Conservation (phyloP, 176 grass and related monocot genomes). For the Zea luxurians region DNA sequence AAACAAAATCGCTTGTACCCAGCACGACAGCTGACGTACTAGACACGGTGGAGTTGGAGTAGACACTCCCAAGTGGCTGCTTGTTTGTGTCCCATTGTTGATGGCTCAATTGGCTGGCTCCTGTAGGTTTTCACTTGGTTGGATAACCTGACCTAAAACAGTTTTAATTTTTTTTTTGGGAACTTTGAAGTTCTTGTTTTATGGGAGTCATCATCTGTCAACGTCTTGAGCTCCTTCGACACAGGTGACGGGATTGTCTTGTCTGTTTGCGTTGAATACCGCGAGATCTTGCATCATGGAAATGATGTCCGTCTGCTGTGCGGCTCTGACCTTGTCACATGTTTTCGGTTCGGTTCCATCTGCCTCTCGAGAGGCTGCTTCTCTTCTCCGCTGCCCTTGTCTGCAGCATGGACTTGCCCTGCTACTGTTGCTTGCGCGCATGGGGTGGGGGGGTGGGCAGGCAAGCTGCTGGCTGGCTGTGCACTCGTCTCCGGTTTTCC, state of each 20-base stretch:
- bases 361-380: background rate
- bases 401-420: background rate
- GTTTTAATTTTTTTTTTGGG: too few species aligned
- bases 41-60: too few species aligned
- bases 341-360: background rate
- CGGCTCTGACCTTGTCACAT: background rate
- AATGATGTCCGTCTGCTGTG: background rate
- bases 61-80: too few species aligned
- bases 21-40: too few species aligned
- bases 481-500: background rate
- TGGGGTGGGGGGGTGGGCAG: background rate
- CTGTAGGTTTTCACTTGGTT: too few species aligned
- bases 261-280: background rate
- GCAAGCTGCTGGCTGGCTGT: background rate
- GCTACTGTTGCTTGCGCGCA: background rate
- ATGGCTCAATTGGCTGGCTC: too few species aligned
- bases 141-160: too few species aligned
- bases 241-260: background rate
- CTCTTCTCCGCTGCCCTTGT: too few species aligned
- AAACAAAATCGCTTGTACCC: too few species aligned
- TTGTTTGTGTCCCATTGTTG: too few species aligned
- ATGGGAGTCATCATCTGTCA: background rate
- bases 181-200: background rate
- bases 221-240: background rate
- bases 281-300: background rate